phyloP scores from a whole-genome alignment of 805 yeast species.

The Monosporozyma solicola region DNA sequence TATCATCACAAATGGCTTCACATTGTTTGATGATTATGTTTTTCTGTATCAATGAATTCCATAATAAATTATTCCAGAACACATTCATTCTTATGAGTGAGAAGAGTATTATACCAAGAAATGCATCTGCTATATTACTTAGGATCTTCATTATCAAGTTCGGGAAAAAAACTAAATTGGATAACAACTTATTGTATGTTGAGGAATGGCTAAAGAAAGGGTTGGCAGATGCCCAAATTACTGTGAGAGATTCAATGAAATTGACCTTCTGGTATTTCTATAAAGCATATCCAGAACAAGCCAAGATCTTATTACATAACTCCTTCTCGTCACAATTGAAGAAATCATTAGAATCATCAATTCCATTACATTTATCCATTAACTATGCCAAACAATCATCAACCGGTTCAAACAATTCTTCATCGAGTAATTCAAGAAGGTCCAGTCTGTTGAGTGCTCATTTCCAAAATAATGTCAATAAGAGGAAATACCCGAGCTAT shows the following conservation, averaged over 20 bases:
- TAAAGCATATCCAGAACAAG: constrained; percentile 44
- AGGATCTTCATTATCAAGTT: constrained; percentile 51
- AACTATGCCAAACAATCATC: constrained; percentile 9
- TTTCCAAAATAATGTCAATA: constrained; percentile 4
- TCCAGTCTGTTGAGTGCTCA: constrained; percentile 20
- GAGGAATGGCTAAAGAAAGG: constrained; percentile 50
- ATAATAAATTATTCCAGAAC: constrained; percentile 41
- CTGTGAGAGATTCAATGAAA: constrained; percentile 70
- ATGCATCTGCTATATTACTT: constrained; percentile 62
- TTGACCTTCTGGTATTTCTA: constrained; percentile 63
- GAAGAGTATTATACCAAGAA: constrained; percentile 62
- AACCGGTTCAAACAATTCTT: constrained; percentile 6
- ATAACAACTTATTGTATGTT: constrained; percentile 32
- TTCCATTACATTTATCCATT: constrained; percentile 33
- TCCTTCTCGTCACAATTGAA: constrained; percentile 26
- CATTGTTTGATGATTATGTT: constrained; percentile 42
- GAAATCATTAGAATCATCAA: constrained; percentile 54
- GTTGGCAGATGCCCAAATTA: constrained; percentile 68
- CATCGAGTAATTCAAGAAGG: constrained; percentile 38
- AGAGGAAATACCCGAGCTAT: constrained; percentile 22
- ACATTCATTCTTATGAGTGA: constrained; percentile 50
- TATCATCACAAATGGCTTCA: constrained; percentile 30
- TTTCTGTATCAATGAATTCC: constrained; percentile 42
- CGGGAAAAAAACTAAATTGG: constrained; percentile 25
- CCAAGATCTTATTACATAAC: constrained; percentile 32